These are phyloP conservation scores for Saccharomycopsis fibuligera DNA, from an alignment of 805 yeast genomes.

Conservation along the genomic window DNA sequence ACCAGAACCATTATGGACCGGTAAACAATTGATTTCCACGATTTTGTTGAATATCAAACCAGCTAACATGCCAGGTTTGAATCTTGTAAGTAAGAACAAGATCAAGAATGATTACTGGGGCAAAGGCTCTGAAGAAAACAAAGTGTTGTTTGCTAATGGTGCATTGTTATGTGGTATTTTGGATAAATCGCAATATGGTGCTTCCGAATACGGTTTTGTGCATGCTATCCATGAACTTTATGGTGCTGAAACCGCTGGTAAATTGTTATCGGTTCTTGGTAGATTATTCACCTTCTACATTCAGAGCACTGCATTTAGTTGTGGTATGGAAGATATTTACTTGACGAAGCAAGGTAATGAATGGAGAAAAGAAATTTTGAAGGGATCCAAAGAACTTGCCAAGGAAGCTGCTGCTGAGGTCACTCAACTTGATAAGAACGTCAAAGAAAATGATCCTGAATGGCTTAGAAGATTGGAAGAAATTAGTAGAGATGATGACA, in stretches of 20 bases:
- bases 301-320: constrained; percentile 88
- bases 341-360: constrained; percentile 85
- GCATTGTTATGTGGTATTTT: constrained; percentile 85
- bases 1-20: constrained; percentile 94
- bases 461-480: constrained; percentile 86
- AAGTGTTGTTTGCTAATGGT: constrained; percentile 81
- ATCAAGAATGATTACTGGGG: constrained; percentile 96
- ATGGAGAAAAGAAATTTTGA: constrained; percentile 80
- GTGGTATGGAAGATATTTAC: constrained; percentile 99
- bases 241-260: constrained; percentile 87
- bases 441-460: constrained; percentile 58
- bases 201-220: constrained; percentile 92
- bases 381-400: constrained; percentile 75
- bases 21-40: constrained; percentile 95
- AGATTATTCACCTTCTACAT: constrained; percentile 91
- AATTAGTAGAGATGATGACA: constrained; percentile 86
- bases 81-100: constrained; percentile 77
- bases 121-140: constrained; percentile 72
- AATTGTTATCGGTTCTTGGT: constrained; percentile 85
- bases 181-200: constrained; percentile 98
- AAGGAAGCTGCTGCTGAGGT: constrained; percentile 92
- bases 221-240: constrained; percentile 95
- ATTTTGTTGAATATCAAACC: constrained; percentile 85
- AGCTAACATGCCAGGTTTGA: constrained; percentile 81
- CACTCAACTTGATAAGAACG: constrained; percentile 58